Conservation (phyloP, 192 early-diverging fungal genomes). For the Mortierella hygrophila region DNA sequence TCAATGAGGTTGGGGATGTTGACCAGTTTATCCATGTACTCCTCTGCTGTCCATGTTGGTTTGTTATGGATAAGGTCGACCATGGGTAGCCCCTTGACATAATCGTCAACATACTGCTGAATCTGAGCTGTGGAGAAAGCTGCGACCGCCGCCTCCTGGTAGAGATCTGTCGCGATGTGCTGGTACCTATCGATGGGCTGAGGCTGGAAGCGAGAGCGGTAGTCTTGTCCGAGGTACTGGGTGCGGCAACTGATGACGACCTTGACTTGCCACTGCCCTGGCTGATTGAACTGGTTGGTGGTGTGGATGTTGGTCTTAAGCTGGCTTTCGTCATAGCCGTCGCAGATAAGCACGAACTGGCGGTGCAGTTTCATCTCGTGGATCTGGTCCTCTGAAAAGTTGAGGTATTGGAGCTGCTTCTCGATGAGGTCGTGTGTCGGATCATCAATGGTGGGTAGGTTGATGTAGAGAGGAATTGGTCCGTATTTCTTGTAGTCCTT, state of each 20-base stretch:
- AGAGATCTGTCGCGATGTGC: accelerated
- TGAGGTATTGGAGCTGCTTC: not conserved
- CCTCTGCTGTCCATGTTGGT: not conserved
- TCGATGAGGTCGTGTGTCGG: not conserved
- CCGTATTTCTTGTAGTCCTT: not conserved
- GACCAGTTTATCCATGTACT: not conserved
- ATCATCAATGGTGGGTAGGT: not conserved
- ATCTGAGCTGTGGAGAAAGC: not conserved
- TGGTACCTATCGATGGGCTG: not conserved
- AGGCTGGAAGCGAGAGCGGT: not conserved
- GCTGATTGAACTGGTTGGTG: not conserved
- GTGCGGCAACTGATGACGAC: not conserved
- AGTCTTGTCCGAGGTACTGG: not conserved
- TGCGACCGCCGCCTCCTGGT: not conserved
- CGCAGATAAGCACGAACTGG: not conserved
- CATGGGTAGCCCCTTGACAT: no score
- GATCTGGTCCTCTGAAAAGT: not conserved
- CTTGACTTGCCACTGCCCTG: not conserved
- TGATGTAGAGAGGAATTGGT: not conserved
- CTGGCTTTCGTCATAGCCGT: not conserved
- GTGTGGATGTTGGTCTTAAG: not conserved
- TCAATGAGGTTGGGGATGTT: not conserved
- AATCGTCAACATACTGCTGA: not conserved
- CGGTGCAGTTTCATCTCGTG: not conserved
- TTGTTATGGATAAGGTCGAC: no score